phyloP scores from a whole-genome alignment of 2,329 filamentous ascomycete genomes.

The Endothia cerciana region DNA sequence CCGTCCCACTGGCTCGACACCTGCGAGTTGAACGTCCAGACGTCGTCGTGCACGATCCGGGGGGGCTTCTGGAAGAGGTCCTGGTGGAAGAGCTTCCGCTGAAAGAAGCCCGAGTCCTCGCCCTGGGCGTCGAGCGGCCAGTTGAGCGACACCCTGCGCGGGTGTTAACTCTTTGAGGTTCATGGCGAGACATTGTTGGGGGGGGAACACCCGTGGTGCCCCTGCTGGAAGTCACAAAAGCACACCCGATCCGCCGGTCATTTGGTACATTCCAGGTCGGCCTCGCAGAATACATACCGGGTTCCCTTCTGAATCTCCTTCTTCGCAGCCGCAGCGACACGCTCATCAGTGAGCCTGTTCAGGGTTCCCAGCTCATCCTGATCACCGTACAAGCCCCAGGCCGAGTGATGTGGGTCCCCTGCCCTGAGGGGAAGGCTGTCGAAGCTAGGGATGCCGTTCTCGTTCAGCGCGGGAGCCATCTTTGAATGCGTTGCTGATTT shows the following conservation, averaged over 20 bases:
- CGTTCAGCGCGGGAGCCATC: slow-evolving; percentile 38
- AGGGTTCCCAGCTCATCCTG: slow-evolving; percentile 63
- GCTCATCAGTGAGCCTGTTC: slow-evolving; percentile 61
- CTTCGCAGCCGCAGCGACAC: slow-evolving; percentile 54
- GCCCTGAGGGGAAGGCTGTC: slow-evolving; percentile 51
- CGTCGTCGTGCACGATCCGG: slow-evolving; percentile 62
- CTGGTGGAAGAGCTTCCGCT: slow-evolving; percentile 58
- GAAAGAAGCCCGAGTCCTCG: slow-evolving; percentile 55
- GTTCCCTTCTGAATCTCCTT: slow-evolving; percentile 59
- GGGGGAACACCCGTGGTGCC: too few species aligned
- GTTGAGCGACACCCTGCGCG: slow-evolving; percentile 59
- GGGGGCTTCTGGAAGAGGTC: slow-evolving; percentile 55
- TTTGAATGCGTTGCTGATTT: slow-evolving; percentile 15
- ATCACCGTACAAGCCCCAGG: slow-evolving; percentile 57
- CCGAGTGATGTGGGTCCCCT: slow-evolving; percentile 47
- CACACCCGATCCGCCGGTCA: too few species aligned
- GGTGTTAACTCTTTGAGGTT: slow-evolving; percentile 1
- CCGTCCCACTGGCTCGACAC: slow-evolving; percentile 63
- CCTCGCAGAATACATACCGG: slow-evolving; percentile 39
- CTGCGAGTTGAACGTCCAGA: slow-evolving; percentile 62
- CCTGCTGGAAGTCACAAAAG: too few species aligned
- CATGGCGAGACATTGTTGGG: too few species aligned
- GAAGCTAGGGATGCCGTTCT: slow-evolving; percentile 51
- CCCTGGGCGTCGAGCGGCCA: slow-evolving; percentile 61
- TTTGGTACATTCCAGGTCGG: too few species aligned